Percentiles rank a stretch among this genome's conserved stretches.
These are phyloP conservation scores for Rhodotorula toruloides DNA, from an alignment of 768 basidiomycete genomes.

Conservation along the genomic window DNA sequence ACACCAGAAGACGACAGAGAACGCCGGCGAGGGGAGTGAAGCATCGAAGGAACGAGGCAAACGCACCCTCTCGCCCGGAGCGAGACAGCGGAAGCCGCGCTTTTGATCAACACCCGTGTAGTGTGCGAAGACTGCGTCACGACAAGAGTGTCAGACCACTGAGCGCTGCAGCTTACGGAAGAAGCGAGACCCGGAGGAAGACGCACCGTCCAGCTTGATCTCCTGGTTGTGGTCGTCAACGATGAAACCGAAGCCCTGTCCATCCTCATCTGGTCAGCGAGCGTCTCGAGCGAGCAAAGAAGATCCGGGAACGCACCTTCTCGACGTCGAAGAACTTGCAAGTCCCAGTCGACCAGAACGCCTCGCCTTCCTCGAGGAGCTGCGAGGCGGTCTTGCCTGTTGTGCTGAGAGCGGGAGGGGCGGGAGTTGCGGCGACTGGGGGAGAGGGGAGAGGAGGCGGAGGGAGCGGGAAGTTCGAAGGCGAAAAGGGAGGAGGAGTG, in stretches of 20 bases:
- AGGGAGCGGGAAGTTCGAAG: too few relatives aligned
- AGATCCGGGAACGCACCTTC: background rate
- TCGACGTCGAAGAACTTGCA: slow-evolving; percentile 13
- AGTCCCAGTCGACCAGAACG: background rate
- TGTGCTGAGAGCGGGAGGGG: too few relatives aligned
- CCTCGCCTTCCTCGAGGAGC: background rate
- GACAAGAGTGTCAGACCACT: background rate
- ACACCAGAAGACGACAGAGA: background rate
- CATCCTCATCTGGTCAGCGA: background rate
- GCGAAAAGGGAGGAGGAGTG: too few relatives aligned
- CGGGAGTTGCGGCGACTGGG: too few relatives aligned
- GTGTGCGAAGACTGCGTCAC: slow-evolving; percentile 15
- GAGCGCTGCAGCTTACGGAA: background rate
- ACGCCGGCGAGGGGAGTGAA: background rate
- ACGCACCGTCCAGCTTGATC: slow-evolving; percentile 9
- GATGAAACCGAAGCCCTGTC: slow-evolving; percentile 17
- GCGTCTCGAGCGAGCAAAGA: background rate
- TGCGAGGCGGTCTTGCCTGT: too few relatives aligned
- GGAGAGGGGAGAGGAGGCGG: too few relatives aligned
- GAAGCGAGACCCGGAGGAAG: background rate
- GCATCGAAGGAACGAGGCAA: background rate
- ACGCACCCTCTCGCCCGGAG: slow-evolving; percentile 6
- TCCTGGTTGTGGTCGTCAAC: slow-evolving; percentile 8
- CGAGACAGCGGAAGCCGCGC: slow-evolving; percentile 13
- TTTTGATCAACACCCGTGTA: slow-evolving; percentile 1